These are phyloP conservation scores for Chimonanthus salicifolius DNA, from an alignment of 164 flowering plant species.

Conservation along the genomic window DNA sequence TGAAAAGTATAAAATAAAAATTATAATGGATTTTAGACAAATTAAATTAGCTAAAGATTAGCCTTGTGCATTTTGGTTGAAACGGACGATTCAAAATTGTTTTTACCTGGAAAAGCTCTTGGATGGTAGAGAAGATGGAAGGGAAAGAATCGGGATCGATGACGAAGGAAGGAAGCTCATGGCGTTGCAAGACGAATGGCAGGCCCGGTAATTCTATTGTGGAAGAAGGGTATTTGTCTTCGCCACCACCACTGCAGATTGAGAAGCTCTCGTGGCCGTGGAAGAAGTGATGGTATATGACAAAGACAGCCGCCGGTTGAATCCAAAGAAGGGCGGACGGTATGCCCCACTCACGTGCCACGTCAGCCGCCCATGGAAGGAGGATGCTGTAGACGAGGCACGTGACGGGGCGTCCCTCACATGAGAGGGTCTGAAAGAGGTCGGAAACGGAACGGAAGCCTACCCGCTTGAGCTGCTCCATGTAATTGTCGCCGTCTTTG, in stretches of 20 bases:
- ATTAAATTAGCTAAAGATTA: too few species aligned
- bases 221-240: neutral
- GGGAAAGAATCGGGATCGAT: conserved; percentile 1
- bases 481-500: neutral
- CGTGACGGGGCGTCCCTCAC: conserved; percentile 17
- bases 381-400: conserved; percentile 25
- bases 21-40: too few species aligned
- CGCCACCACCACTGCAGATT: neutral
- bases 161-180: conserved; percentile 36
- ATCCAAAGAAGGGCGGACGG: conserved; percentile 33
- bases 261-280: conserved; percentile 17
- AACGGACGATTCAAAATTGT: neutral
- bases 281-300: conserved; percentile 28
- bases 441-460: conserved; percentile 17
- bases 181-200: conserved; percentile 16
- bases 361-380: conserved; percentile 33
- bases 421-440: neutral
- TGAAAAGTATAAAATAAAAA: too few species aligned
- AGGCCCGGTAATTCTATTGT: conserved; percentile 25
- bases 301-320: conserved; percentile 28
- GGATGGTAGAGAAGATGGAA: neutral
- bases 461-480: conserved; percentile 1
- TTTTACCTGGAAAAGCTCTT: conserved; percentile 22
- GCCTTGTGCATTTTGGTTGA: too few species aligned
- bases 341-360: conserved; percentile 23